phyloP scores from a whole-genome alignment of 1,139 yeast species.

The Pichia sp. region DNA sequence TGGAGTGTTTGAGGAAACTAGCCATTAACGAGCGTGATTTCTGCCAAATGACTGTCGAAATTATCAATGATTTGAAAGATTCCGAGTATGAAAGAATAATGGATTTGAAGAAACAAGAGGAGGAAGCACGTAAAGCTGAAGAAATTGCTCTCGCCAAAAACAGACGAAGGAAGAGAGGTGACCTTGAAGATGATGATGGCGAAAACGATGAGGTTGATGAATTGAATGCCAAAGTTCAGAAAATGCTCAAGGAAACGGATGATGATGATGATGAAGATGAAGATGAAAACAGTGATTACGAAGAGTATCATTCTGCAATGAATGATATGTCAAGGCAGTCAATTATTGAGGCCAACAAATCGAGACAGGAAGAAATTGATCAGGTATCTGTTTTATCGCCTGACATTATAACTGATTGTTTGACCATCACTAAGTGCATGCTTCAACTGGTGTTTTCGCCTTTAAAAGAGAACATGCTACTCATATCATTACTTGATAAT shows the following conservation, averaged over 20 bases:
- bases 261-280: conserved; percentile 19
- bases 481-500: conserved; percentile 70
- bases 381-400: conserved; percentile 42
- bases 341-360: conserved; percentile 29
- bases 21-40: conserved; percentile 83
- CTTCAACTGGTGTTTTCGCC: conserved; percentile 66
- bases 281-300: conserved; percentile 36
- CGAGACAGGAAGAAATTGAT: conserved; percentile 29
- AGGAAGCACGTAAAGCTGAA: conserved; percentile 19
- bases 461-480: conserved; percentile 59
- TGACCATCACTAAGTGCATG: conserved; percentile 66
- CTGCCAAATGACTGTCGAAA: conserved; percentile 78
- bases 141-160: conserved; percentile 10
- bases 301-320: conserved; percentile 55
- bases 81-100: conserved; percentile 42
- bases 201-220: conserved; percentile 14
- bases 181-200: conserved; percentile 9
- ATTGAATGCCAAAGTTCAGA: conserved; percentile 10
- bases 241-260: conserved; percentile 18
- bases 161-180: conserved; percentile 23
- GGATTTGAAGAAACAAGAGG: conserved; percentile 29
- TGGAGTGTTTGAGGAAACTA: conserved; percentile 63
- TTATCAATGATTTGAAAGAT: conserved; percentile 80
- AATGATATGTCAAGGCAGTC: conserved; percentile 28
- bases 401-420: conserved; percentile 59